Evolutionary conservation across 805 yeast genomes (phyloP).

Genomic region (Saccharomycopsis guyanensis): DNA sequence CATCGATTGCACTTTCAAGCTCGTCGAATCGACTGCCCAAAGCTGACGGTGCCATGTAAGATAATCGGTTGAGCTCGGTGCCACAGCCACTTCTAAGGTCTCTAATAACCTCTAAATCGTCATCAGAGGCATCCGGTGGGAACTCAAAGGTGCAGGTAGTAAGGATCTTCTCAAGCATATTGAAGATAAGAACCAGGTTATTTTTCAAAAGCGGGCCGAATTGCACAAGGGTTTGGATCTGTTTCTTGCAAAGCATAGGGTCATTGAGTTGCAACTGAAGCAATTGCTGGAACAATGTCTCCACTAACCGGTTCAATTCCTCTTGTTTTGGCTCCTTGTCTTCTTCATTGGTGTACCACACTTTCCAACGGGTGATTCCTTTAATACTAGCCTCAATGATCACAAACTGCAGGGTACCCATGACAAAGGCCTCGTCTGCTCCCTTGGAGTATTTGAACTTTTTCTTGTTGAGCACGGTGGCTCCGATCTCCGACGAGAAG

Average conservation of each 20-base stretch:
- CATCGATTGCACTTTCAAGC: constrained; percentile 71
- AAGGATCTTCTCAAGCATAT: constrained; percentile 77
- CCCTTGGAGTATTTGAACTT: constrained; percentile 49
- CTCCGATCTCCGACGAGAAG: constrained; percentile 65
- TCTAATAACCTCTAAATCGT: constrained; percentile 69
- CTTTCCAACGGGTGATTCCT: constrained; percentile 92
- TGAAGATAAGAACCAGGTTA: constrained; percentile 53
- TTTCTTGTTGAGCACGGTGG: constrained; percentile 47
- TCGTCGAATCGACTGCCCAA: constrained; percentile 74
- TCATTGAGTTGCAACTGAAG: constrained; percentile 69
- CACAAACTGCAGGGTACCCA: constrained; percentile 75
- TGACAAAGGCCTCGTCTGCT: constrained; percentile 57
- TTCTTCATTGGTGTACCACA: constrained; percentile 67
- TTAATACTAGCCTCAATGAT: constrained; percentile 84
- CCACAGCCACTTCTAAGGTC: constrained; percentile 91
- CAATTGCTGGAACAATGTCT: constrained; percentile 64
- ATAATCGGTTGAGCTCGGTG: constrained; percentile 87
- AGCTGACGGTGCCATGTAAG: constrained; percentile 90
- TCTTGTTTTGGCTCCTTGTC: constrained; percentile 46
- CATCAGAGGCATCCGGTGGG: constrained; percentile 60
- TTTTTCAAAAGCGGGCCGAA: constrained; percentile 87
- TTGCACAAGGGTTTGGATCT: constrained; percentile 87
- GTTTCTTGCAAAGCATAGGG: constrained; percentile 74
- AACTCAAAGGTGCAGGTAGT: constrained; percentile 79
- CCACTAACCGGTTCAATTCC: constrained; percentile 48